A percentile compares a stretch with the other conserved stretches of the same genome.
phyloP scores from a whole-genome alignment of 2,329 filamentous ascomycete species.

The Neurospora crassa region DNA sequence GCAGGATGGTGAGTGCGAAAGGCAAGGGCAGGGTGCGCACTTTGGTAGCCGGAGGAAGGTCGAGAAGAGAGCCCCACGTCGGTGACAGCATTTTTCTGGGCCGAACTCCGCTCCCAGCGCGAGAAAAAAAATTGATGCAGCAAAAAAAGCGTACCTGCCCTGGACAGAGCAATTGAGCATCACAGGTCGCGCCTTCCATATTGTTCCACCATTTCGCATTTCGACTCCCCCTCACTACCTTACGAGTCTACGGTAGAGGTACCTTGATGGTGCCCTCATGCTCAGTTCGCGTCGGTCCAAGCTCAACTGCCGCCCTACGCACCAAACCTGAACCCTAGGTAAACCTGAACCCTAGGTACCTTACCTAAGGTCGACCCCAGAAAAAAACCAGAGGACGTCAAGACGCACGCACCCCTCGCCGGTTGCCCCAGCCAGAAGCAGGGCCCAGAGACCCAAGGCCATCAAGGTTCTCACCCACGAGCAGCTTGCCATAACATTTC shows the following conservation, averaged over 20 bases:
- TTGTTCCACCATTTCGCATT: background rate
- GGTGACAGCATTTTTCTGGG: background rate
- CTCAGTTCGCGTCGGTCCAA: background rate
- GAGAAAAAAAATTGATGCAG: background rate
- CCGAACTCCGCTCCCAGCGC: background rate
- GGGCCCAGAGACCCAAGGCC: constrained; percentile 4
- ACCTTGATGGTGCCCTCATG: background rate
- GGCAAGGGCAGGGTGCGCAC: background rate
- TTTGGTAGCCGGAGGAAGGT: background rate
- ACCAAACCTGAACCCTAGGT: background rate
- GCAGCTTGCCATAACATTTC: background rate
- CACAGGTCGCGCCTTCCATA: background rate
- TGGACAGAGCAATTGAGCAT: background rate
- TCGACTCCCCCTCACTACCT: background rate
- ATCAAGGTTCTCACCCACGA: constrained; percentile 18
- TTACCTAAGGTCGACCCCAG: background rate
- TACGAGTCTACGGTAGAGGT: background rate
- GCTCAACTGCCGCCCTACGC: background rate
- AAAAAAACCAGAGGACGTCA: background rate
- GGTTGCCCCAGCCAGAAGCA: background rate
- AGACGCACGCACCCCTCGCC: background rate
- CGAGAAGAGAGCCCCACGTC: background rate
- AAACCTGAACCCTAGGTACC: background rate
- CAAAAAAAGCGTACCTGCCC: background rate
- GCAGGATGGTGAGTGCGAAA: background rate